phyloP scores from a whole-genome alignment of 495 filamentous ascomycete species.

The Xylaria cubensis region DNA sequence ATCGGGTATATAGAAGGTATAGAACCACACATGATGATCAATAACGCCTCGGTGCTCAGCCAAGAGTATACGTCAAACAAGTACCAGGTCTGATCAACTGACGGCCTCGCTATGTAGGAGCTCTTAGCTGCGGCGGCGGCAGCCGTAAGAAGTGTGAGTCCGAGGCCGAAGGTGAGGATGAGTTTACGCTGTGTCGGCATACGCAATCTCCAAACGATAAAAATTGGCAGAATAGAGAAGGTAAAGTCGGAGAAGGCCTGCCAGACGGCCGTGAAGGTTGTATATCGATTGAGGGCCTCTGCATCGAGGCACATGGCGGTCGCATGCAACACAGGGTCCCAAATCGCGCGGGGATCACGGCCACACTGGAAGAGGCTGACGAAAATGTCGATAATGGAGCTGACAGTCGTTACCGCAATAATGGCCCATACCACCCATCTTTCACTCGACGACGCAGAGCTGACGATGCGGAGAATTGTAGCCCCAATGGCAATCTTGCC shows the following conservation, averaged over 20 bases:
- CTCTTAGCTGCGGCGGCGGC: conserved; percentile 9
- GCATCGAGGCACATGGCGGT: neutral
- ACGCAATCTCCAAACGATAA: conserved; percentile 13
- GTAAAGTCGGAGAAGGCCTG: conserved; percentile 2
- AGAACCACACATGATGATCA: conserved; percentile 18
- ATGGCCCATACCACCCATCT: conserved; percentile 21
- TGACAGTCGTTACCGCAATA: neutral
- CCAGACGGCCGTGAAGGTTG: conserved; percentile 8
- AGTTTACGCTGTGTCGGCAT: conserved; percentile 11
- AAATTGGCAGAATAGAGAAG: conserved; percentile 19
- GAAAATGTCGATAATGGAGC: conserved; percentile 13
- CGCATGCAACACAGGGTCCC: neutral
- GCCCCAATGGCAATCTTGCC: conserved; percentile 12
- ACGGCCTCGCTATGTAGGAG: conserved; percentile 1
- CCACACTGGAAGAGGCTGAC: conserved; percentile 16
- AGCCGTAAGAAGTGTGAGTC: conserved; percentile 7
- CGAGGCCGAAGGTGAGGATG: conserved; percentile 5
- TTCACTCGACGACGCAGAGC: conserved; percentile 6
- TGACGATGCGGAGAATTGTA: conserved; percentile 15
- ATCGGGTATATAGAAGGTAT: conserved; percentile 16
- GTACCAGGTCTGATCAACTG: neutral
- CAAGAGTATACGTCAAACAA: neutral
- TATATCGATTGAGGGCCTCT: neutral
- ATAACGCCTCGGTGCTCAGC: conserved; percentile 5
- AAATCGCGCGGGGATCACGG: neutral